Conservation (phyloP, 2,329 filamentous ascomycete species). For the Exophiala xenobiotica region DNA sequence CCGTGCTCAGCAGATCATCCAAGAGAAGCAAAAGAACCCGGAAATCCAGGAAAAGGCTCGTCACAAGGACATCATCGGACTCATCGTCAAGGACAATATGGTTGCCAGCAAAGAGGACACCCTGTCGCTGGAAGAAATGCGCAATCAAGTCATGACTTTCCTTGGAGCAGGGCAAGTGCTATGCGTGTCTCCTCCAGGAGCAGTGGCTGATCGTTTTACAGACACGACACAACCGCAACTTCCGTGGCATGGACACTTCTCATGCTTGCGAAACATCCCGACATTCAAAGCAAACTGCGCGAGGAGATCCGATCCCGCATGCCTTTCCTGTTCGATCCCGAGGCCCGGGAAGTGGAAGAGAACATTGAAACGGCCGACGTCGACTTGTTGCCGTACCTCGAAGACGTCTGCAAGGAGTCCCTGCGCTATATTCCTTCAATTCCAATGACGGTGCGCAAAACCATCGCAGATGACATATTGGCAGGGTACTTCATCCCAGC, state of each 20-base stretch:
- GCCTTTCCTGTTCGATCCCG: slow-evolving; percentile 42
- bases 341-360: slow-evolving; percentile 34
- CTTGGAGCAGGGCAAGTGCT: slow-evolving; percentile 39
- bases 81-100: slow-evolving; percentile 42
- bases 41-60: slow-evolving; percentile 32
- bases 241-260: slow-evolving; percentile 46
- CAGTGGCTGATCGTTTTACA: background rate
- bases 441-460: slow-evolving; percentile 48
- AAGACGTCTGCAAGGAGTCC: slow-evolving; percentile 49
- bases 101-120: slow-evolving; percentile 36
- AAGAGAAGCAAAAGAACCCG: slow-evolving; percentile 37
- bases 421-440: slow-evolving; percentile 49
- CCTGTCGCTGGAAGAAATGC: slow-evolving; percentile 33
- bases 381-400: slow-evolving; percentile 45
- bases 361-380: slow-evolving; percentile 38
- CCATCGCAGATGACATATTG: slow-evolving; percentile 41
- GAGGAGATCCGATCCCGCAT: slow-evolving; percentile 41
- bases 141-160: slow-evolving; percentile 44
- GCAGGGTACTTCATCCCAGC: slow-evolving; percentile 43
- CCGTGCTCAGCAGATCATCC: slow-evolving; percentile 41
- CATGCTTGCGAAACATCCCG: slow-evolving; percentile 40
- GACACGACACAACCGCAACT: slow-evolving; percentile 43
- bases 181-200: background rate
- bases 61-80: slow-evolving; percentile 42
- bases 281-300: slow-evolving; percentile 42